Base-by-base conservation (phyloP, 768 basidiomycete species). In the Sutorius australiensis region DNA sequence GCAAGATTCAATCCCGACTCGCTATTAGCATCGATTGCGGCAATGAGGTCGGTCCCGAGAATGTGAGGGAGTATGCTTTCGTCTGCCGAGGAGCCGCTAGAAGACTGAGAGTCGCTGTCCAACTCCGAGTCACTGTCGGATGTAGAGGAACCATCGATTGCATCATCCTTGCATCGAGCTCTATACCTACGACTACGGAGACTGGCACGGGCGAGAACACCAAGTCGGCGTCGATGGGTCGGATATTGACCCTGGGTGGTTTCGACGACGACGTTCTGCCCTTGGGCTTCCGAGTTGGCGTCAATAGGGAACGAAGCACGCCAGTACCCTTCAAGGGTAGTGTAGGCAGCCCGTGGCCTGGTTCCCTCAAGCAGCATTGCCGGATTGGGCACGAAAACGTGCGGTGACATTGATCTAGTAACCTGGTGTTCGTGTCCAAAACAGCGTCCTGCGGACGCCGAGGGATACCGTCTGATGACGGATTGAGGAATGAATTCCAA, bases 21-120 rank as follows among this genome's bases (percentile, higher is more conserved):
- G 54, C 60, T 65, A 21, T 66, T 65, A 33, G 65, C 57, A 36
- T 66, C 61, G 31, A 66, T 57, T 4, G 64, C 64, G 6, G 66
- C 64, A 12, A 66, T 60, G 31, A 66, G 66, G 34, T 65, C 66
- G 13, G 63, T 43, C 17, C 65, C 64, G 2, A 66, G 64, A 14
- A 65, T 65, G 21, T 53, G 58, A 39, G 64, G 64, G 14, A 65
- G 56, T 43, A 65, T 55, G 30, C 19, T 46, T 50, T 55, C 61
- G 32, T 62, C 56, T 6, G 40, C 47, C 10, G 60, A 66, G 33
- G 66, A 60, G 17, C 46, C 61, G 21, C 56, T 55, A 17, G 66
- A 67, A 31, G 28, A 42, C 24, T 53, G 56, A 16, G 66, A 66
- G 41, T 50, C 53, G 37, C 48, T 61, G n/a, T 65, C 60, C 1